A percentile compares a stretch with the other conserved stretches of the same genome.
phyloP scores from a whole-genome alignment of 495 filamentous ascomycete genomes.

The Penicillium coprophilum region DNA sequence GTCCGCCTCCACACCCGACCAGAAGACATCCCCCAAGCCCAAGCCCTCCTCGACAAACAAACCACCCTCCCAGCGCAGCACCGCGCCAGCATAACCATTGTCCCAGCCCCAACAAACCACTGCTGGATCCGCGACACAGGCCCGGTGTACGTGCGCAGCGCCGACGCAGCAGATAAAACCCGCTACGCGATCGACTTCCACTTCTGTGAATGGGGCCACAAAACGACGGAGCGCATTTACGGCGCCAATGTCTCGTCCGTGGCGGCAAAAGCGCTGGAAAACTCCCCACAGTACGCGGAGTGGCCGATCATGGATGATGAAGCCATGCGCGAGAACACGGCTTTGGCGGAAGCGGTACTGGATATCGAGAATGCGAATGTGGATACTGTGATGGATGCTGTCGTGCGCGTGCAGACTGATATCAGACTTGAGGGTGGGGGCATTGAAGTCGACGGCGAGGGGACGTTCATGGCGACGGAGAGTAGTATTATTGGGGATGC shows the following conservation, averaged over 20 bases:
- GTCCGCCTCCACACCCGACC: constrained; percentile 34
- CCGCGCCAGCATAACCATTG: constrained; percentile 19
- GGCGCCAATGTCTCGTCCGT: constrained; percentile 12
- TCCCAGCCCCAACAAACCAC: constrained; percentile 32
- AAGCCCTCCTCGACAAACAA: constrained; percentile 18
- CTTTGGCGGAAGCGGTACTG: constrained; percentile 29
- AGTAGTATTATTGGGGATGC: constrained; percentile 33
- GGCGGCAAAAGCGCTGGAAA: neutral
- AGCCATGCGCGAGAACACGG: constrained; percentile 23
- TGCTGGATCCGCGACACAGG: constrained; percentile 40
- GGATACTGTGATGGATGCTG: constrained; percentile 12
- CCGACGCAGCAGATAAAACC: constrained; percentile 3
- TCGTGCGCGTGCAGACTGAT: constrained; percentile 20
- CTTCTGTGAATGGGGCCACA: constrained; percentile 40
- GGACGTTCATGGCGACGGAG: constrained; percentile 38
- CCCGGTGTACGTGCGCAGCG: constrained; percentile 33
- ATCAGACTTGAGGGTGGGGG: constrained; percentile 35
- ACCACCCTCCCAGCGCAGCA: neutral
- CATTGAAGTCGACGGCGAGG: constrained; percentile 38
- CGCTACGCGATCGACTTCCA: constrained; percentile 34
- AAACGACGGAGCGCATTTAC: constrained; percentile 21
- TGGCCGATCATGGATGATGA: constrained; percentile 25
- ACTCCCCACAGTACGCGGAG: constrained; percentile 3
- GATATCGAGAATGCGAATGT: constrained; percentile 18
- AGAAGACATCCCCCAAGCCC: constrained; percentile 24